Evolutionary conservation across 2,329 filamentous ascomycete species (phyloP).

Genomic region (Fusarium multiceps): DNA sequence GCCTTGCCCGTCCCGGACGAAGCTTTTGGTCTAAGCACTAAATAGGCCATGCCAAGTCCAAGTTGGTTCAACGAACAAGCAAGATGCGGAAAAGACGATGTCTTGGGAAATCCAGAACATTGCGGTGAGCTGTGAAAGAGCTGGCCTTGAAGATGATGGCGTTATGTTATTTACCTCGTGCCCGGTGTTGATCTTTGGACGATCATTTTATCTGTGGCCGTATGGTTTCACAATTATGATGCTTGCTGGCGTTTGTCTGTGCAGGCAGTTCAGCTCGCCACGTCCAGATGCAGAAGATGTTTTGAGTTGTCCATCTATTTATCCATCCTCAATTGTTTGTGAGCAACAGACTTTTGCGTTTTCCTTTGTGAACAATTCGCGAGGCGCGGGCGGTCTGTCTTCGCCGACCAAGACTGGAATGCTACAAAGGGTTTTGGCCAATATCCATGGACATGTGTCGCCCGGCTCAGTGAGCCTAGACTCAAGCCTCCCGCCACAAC

Average conservation of each 20-base stretch:
- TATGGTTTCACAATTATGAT: slow-evolving; percentile 31
- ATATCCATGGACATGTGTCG: slow-evolving; percentile 17
- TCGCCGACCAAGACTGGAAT: slow-evolving; percentile 39
- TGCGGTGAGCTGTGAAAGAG: slow-evolving; percentile 11
- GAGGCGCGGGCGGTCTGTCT: slow-evolving; percentile 22
- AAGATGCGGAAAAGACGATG: slow-evolving; percentile 27
- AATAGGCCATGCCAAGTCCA: slow-evolving; percentile 12
- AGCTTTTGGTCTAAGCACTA: slow-evolving; percentile 18
- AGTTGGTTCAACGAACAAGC: slow-evolving; percentile 29
- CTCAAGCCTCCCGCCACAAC: slow-evolving; percentile 46
- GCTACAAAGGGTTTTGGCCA: slow-evolving; percentile 24
- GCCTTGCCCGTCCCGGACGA: slow-evolving; percentile 25
- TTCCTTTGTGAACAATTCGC: slow-evolving; percentile 7
- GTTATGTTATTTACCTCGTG: slow-evolving; percentile 4
- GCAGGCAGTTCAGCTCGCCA: slow-evolving; percentile 4
- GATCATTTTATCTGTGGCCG: slow-evolving; percentile 18
- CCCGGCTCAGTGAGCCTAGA: slow-evolving; percentile 41
- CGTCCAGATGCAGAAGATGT: slow-evolving; percentile 1
- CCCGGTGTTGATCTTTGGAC: not conserved
- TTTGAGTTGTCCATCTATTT: slow-evolving; percentile 5
- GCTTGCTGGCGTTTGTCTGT: slow-evolving; percentile 5
- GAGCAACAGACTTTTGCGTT: not conserved
- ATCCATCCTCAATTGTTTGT: not conserved
- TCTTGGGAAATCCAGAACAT: slow-evolving; percentile 10
- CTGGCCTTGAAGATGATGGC: slow-evolving; percentile 15